Base-by-base conservation (phyloP, 1,284 basidiomycete genomes). In the Ganoderma multipileum region DNA sequence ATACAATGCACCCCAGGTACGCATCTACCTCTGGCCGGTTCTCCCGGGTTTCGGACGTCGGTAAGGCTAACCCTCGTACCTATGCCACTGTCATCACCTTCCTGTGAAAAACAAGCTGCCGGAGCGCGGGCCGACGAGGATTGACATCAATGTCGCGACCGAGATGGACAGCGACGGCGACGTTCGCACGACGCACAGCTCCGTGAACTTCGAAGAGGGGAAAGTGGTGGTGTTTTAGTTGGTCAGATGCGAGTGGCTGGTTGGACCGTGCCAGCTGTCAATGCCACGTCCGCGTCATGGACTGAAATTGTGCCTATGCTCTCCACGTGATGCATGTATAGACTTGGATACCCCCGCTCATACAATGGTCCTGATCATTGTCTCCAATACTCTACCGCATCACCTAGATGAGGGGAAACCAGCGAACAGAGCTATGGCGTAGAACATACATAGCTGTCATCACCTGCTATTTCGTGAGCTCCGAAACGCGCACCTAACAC, bases 1-100 rank as follows among this genome's bases (percentile, higher is more conserved):
- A 14, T 68, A 54, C 59, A 64, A 61, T 8, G 52, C 59, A 2
- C 67, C 67, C 9, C 59, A 54, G 39, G 65, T 63, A 18, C 50
- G 42, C 38, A 20, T 20, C 42, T 44, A 5, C 18, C 8, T 8
- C 18, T 2, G 12, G 38, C 9, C 9, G 2, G 38, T 39, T 39
- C 9, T 39, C 38, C 12, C 6, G 12, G 38, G 12, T 39, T 39
- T 39, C 38, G 38, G 38, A 11, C 38, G 38, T 39, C 0, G 2
- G 9, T 11, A 14, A n/a, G n/a, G n/a, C 38, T 39, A 11, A 39
- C 38, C 2, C 12, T 14, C 12, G 38, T 39, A 14, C 12, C 4
- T 11, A 11, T 11, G n/a, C 9, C 38, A 11, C 38, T 14, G 38
- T 11, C 38, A 14, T 39, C 9, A 39, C 12, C 38, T 39, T 39